Conservation (phyloP, 441 rosid species). For the Bruguiera hainesii region DNA sequence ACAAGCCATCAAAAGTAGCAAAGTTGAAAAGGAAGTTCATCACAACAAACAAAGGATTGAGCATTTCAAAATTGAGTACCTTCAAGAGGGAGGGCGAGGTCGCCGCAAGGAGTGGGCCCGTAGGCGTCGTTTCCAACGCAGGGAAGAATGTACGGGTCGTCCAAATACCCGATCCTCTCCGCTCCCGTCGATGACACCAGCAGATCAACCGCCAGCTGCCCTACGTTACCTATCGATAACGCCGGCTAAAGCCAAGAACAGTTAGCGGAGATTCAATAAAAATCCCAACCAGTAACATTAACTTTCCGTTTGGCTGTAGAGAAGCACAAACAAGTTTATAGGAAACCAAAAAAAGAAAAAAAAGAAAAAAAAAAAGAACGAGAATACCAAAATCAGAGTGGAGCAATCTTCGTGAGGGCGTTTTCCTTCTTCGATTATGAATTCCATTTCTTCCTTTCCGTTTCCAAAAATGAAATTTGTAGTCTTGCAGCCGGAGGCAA, state of each 20-base stretch:
- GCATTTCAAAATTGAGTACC: slow-evolving; percentile 30
- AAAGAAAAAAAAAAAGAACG: slow-evolving; percentile 2
- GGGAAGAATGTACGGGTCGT: slow-evolving; percentile 73
- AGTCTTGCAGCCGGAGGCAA: background rate
- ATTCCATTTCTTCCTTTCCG: slow-evolving; percentile 42
- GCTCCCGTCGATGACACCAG: slow-evolving; percentile 66
- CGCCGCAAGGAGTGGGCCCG: slow-evolving; percentile 60
- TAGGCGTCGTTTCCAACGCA: slow-evolving; percentile 89
- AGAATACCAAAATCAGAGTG: slow-evolving; percentile 62
- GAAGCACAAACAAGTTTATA: background rate
- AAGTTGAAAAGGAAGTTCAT: background rate
- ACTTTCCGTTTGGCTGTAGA: background rate
- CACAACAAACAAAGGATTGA: background rate
- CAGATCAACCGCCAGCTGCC: slow-evolving; percentile 84
- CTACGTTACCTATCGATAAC: slow-evolving; percentile 86
- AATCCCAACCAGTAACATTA: background rate
- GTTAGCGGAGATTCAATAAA: slow-evolving; percentile 7
- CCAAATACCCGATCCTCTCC: slow-evolving; percentile 67
- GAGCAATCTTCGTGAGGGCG: slow-evolving; percentile 45
- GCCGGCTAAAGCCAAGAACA: slow-evolving; percentile 51
- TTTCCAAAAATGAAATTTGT: background rate
- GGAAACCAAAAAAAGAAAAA: background rate
- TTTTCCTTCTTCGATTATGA: slow-evolving; percentile 55
- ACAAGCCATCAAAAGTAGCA: background rate
- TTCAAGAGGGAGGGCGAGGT: slow-evolving; percentile 83